Evolutionary conservation across 2,329 filamentous ascomycete genomes (phyloP).

Genomic region (Leptographium procerum): DNA sequence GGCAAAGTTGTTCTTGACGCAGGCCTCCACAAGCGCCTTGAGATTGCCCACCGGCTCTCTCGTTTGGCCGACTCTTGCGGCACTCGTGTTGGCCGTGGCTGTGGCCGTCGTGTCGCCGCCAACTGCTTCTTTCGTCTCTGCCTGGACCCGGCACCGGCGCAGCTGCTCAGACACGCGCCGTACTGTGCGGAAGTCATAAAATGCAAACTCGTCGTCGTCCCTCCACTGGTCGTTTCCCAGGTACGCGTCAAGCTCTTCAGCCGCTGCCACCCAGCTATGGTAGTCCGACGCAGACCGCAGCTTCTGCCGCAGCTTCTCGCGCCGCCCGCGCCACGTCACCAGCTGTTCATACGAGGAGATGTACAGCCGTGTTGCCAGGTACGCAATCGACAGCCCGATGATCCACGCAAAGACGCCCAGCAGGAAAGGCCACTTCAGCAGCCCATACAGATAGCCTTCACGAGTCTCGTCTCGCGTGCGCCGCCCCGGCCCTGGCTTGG

Average conservation of each 20-base stretch:
- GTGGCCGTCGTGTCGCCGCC: slow-evolving; percentile 17
- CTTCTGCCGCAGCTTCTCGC: slow-evolving; percentile 58
- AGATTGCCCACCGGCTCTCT: slow-evolving; percentile 43
- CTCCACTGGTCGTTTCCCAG: slow-evolving; percentile 76
- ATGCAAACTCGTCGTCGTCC: slow-evolving; percentile 61
- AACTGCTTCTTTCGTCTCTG: slow-evolving; percentile 35
- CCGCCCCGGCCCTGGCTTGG: slow-evolving; percentile 24
- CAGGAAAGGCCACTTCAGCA: slow-evolving; percentile 88
- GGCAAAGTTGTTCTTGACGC: slow-evolving; percentile 95
- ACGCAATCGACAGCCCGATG: slow-evolving; percentile 56
- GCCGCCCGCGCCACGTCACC: slow-evolving; percentile 74
- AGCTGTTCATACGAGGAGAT: slow-evolving; percentile 88
- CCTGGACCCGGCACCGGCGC: slow-evolving; percentile 47
- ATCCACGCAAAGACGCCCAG: slow-evolving; percentile 74
- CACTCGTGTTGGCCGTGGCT: neutral
- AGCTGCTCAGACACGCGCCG: slow-evolving; percentile 67
- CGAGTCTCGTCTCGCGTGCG: slow-evolving; percentile 81
- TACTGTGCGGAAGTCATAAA: slow-evolving; percentile 85
- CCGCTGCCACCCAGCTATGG: slow-evolving; percentile 70
- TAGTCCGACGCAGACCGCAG: slow-evolving; percentile 67
- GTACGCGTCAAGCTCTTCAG: slow-evolving; percentile 67
- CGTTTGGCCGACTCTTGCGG: neutral
- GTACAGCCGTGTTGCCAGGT: slow-evolving; percentile 75
- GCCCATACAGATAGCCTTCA: slow-evolving; percentile 79
- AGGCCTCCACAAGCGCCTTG: slow-evolving; percentile 68